A percentile compares a stretch with the other conserved stretches of the same genome.
Conservation (phyloP, 352 stramenopile genomes). For the Phytophthora sojae region DNA sequence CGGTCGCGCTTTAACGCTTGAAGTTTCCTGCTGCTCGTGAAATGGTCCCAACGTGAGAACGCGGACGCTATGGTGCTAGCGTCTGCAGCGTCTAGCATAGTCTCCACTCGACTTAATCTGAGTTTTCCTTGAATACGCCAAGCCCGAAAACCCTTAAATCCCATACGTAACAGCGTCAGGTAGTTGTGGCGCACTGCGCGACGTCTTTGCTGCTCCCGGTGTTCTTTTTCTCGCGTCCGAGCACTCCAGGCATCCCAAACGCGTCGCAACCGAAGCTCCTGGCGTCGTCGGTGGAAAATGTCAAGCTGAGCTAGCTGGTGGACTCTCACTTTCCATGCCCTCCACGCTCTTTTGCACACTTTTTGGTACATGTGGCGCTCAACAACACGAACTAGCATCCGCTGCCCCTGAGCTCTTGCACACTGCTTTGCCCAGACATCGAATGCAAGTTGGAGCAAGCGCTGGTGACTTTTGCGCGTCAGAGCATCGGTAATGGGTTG, state of each 20-base stretch:
- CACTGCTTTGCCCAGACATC: conserved; percentile 23
- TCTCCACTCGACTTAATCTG: conserved; percentile 18
- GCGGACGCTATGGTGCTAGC: conserved; percentile 7
- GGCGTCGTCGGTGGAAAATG: conserved; percentile 13
- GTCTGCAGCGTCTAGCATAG: conserved; percentile 29
- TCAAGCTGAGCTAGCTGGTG: conserved; percentile 22
- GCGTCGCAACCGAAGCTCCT: conserved; percentile 19
- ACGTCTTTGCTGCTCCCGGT: conserved; percentile 32
- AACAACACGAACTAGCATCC: conserved; percentile 22
- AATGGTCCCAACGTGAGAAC: conserved; percentile 34
- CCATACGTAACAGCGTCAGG: conserved; percentile 27
- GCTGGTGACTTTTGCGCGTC: conserved; percentile 8
- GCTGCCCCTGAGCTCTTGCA: conserved; percentile 3
- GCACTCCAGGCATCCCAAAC: conserved; percentile 37
- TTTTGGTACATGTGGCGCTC: conserved; percentile 36
- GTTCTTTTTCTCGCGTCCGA: conserved; percentile 22
- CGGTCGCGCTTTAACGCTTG: conserved; percentile 23
- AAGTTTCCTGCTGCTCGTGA: conserved; percentile 28
- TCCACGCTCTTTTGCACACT: conserved; percentile 31
- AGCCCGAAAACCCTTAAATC: conserved; percentile 24
- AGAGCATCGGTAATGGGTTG: conserved; percentile 14
- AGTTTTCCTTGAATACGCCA: conserved; percentile 14
- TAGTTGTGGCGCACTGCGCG: conserved; percentile 41
- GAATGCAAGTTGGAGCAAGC: conserved; percentile 25
- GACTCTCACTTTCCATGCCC: conserved; percentile 23